These are phyloP conservation scores for Gaeumannomyces tritici DNA, from an alignment of 2,329 filamentous ascomycete genomes.

Conservation along the genomic window DNA sequence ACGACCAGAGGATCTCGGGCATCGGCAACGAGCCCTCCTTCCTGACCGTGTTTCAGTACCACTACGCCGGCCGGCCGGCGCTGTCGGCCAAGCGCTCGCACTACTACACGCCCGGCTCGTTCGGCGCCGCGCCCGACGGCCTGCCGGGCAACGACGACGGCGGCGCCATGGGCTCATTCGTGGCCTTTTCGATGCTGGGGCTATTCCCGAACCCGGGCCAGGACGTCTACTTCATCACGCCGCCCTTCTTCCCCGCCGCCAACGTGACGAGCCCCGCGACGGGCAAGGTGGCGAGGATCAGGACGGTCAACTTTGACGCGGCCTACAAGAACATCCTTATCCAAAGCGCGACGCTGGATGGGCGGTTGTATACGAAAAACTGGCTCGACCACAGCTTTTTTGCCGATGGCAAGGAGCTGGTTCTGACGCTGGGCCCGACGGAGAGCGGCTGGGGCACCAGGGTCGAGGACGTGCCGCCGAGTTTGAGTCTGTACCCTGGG, in stretches of 20 bases:
- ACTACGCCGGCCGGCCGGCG: constrained; percentile 57
- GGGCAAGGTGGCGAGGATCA: constrained; percentile 48
- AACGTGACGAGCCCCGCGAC: constrained; percentile 48
- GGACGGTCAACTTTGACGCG: constrained; percentile 53
- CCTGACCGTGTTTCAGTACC: constrained; percentile 57
- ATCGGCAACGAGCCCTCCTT: constrained; percentile 56
- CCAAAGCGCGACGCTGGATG: constrained; percentile 54
- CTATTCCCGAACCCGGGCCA: constrained; percentile 61
- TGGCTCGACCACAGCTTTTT: constrained; percentile 64
- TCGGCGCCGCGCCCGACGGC: constrained; percentile 47
- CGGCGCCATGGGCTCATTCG: constrained; percentile 61
- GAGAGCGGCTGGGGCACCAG: constrained; percentile 58
- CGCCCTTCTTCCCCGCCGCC: constrained; percentile 56
- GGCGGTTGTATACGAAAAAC: constrained; percentile 49
- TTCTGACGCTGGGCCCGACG: constrained; percentile 47
- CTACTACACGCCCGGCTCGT: constrained; percentile 55
- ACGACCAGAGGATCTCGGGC: constrained; percentile 54
- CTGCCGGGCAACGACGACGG: constrained; percentile 64
- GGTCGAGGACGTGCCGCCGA: constrained; percentile 53
- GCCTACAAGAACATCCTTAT: constrained; percentile 49
- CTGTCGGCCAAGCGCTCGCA: constrained; percentile 45
- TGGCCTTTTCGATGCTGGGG: constrained; percentile 59
- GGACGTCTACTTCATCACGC: constrained; percentile 61
- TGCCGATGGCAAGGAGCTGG: constrained; percentile 51
- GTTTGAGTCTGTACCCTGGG: constrained; percentile 29